Conservation (phyloP, 1,139 yeast species). For the Yamadazyma oceani region DNA sequence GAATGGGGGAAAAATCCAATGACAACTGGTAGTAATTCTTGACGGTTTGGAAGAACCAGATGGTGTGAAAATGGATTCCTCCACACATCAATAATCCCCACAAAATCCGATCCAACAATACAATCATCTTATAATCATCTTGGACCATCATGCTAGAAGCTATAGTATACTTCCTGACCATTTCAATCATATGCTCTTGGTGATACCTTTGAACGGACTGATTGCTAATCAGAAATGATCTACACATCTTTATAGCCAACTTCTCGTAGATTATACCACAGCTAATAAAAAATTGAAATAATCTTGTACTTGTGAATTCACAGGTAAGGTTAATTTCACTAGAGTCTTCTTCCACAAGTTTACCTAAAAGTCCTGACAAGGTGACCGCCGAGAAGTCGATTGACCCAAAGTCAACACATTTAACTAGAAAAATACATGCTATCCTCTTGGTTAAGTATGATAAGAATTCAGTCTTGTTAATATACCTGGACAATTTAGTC, state of each 20-base stretch:
- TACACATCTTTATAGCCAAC: constrained; percentile 13
- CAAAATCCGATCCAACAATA: constrained; percentile 34
- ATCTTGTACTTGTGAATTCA: constrained; percentile 17
- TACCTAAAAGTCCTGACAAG: background rate
- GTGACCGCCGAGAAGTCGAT: background rate
- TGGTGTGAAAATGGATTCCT: constrained; percentile 38
- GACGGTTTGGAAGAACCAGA: constrained; percentile 36
- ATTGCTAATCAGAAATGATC: constrained; percentile 10
- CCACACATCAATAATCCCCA: constrained; percentile 45
- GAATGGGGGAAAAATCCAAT: constrained; percentile 25
- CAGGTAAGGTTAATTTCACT: constrained; percentile 13
- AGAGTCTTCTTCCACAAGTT: constrained; percentile 4
- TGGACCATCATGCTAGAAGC: constrained; percentile 25
- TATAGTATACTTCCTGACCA: constrained; percentile 33
- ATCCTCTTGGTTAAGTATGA: constrained; percentile 15
- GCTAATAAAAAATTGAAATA: constrained; percentile 17
- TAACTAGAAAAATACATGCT: constrained; percentile 15
- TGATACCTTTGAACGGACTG: constrained; percentile 11
- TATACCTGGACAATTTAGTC: constrained; percentile 9
- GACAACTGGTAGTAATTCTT: constrained; percentile 24
- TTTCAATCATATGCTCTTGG: constrained; percentile 21
- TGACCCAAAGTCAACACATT: constrained; percentile 18
- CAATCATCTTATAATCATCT: constrained; percentile 37
- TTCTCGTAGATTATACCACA: constrained; percentile 23
- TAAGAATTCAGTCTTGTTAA: constrained; percentile 16